A percentile compares a stretch with the other conserved stretches of the same genome.
Conservation (phyloP, 441 rosid genomes). For the Populus hybrid region DNA sequence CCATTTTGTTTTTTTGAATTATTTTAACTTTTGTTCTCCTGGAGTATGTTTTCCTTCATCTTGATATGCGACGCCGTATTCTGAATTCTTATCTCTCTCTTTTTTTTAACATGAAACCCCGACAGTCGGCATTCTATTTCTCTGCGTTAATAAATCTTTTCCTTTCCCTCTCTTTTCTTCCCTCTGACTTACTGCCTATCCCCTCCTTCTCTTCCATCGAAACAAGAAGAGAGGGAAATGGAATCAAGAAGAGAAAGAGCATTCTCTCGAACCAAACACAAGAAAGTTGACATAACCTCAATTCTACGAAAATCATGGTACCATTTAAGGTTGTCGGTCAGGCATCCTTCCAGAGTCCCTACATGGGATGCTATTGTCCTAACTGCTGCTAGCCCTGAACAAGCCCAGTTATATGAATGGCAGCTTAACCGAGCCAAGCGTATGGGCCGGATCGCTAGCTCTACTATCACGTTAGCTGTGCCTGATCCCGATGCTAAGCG, state of each 20-base stretch:
- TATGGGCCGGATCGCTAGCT: slow-evolving; percentile 68
- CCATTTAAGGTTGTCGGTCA: slow-evolving; percentile 80
- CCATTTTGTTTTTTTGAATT: slow-evolving; percentile 23
- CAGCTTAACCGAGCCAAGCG: slow-evolving; percentile 86
- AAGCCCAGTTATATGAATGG: slow-evolving; percentile 87
- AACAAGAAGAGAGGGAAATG: slow-evolving; percentile 10
- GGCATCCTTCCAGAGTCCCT: slow-evolving; percentile 83
- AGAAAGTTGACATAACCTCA: slow-evolving; percentile 43
- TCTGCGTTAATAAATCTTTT: not conserved
- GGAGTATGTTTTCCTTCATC: too few species aligned
- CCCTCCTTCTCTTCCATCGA: not conserved
- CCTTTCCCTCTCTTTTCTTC: not conserved
- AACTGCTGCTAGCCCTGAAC: slow-evolving; percentile 98
- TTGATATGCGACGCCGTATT: not conserved
- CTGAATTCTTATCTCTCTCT: too few species aligned
- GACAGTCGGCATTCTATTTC: not conserved
- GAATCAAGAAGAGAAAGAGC: slow-evolving; percentile 20
- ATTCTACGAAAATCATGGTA: slow-evolving; percentile 90
- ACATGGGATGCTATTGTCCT: slow-evolving; percentile 95
- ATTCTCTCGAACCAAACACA: slow-evolving; percentile 26
- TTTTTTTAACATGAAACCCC: not conserved
- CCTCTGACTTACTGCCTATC: not conserved
- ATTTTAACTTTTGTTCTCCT: too few species aligned
- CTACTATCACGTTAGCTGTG: slow-evolving; percentile 81
- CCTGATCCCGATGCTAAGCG: slow-evolving; percentile 90